Evolutionary conservation across 1,284 basidiomycete species (phyloP).

Genomic region (Puccinia novopanici): DNA sequence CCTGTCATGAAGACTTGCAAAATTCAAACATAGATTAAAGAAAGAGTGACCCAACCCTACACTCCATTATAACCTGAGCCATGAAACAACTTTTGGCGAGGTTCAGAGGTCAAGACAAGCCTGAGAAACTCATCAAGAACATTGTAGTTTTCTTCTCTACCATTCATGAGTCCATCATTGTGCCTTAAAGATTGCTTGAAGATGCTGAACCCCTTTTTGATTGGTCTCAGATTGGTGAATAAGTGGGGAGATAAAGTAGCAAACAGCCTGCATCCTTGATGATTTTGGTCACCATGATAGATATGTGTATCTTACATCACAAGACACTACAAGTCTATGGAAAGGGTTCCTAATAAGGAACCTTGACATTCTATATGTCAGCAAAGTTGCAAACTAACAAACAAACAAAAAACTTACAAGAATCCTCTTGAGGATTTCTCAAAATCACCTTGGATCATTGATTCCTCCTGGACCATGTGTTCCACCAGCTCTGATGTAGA

Average conservation of each 20-base stretch:
- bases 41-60: too few relatives aligned
- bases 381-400: neutral
- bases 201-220: slow-evolving; percentile 7
- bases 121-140: neutral
- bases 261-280: neutral
- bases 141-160: neutral
- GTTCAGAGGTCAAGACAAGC: too few relatives aligned
- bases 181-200: neutral
- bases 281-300: neutral
- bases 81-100: too few relatives aligned
- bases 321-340: neutral
- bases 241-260: neutral
- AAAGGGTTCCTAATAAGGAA: neutral
- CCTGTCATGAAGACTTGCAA: too few relatives aligned
- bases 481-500: neutral
- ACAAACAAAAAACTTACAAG: neutral
- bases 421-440: neutral
- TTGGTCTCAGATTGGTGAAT: slow-evolving; percentile 1
- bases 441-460: neutral
- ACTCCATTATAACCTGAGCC: too few relatives aligned
- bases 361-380: neutral
- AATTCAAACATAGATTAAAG: too few relatives aligned
- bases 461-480: neutral
- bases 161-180: neutral
- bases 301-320: neutral